phyloP scores from a whole-genome alignment of 352 stramenopile genomes.

The Pythium sp. region DNA sequence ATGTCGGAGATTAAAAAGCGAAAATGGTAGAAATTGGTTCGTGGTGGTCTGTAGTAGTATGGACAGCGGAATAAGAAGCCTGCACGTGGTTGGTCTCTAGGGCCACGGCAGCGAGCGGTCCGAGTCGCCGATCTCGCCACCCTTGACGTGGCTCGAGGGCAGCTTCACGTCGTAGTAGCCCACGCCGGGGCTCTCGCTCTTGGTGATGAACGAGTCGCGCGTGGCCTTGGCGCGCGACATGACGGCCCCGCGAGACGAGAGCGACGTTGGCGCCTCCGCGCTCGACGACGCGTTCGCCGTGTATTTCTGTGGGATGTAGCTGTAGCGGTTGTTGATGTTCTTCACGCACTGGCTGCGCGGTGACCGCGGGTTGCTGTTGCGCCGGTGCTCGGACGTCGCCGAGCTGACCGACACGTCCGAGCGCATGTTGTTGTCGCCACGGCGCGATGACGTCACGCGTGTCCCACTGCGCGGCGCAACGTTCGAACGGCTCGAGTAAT shows the following conservation, averaged over 20 bases:
- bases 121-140: constrained; percentile 75
- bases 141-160: constrained; percentile 50
- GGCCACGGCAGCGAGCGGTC: constrained; percentile 62
- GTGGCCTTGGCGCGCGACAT: constrained; percentile 61
- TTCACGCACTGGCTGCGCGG: constrained; percentile 42
- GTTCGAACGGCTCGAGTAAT: constrained; percentile 36
- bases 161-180: constrained; percentile 80
- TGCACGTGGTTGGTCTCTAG: constrained; percentile 14
- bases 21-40: neutral
- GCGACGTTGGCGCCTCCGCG: constrained; percentile 34
- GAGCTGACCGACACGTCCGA: constrained; percentile 57
- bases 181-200: constrained; percentile 66
- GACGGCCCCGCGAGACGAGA: constrained; percentile 67
- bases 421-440: constrained; percentile 20
- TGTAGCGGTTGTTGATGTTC: constrained; percentile 63
- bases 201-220: constrained; percentile 71
- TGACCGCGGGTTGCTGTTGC: constrained; percentile 24
- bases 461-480: constrained; percentile 23
- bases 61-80: neutral
- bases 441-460: constrained; percentile 3
- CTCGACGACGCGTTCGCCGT: constrained; percentile 27
- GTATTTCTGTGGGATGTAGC: constrained; percentile 67
- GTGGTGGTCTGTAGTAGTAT: constrained; percentile 2
- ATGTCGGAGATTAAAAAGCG: neutral
- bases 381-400: constrained; percentile 36